Conservation (phyloP, 441 rosid genomes). For the Iberis amara region DNA sequence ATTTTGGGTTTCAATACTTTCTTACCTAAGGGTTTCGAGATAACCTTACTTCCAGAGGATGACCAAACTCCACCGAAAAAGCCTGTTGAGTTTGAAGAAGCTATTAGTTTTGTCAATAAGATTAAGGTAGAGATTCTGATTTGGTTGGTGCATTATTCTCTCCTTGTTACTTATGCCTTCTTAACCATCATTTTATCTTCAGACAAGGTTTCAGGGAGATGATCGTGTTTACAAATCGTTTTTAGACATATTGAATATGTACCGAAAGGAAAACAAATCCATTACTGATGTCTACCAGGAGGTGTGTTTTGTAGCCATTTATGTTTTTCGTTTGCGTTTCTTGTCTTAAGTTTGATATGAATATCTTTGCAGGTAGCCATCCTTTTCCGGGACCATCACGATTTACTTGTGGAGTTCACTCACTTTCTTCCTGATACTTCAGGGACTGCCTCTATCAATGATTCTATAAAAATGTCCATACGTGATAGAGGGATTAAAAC, state of each 20-base stretch:
- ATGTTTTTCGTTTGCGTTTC: conserved; percentile 2
- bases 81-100: conserved; percentile 96
- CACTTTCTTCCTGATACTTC: conserved; percentile 91
- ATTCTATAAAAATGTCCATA: conserved; percentile 50
- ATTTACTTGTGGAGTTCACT: conserved; percentile 75
- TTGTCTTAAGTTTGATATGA: conserved; percentile 15
- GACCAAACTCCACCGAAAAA: conserved; percentile 80
- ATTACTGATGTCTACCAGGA: conserved; percentile 83
- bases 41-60: conserved; percentile 70
- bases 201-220: conserved; percentile 96
- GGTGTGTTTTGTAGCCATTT: conserved; percentile 41
- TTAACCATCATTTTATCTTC: conserved; percentile 24
- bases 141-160: not conserved
- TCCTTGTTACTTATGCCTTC: conserved; percentile 17
- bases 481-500: conserved; percentile 58
- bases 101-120: conserved; percentile 93
- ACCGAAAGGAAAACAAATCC: conserved; percentile 90
- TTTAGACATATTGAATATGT: conserved; percentile 92
- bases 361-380: conserved; percentile 60
- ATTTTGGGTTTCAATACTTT: conserved; percentile 97
- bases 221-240: conserved; percentile 88
- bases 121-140: conserved; percentile 62
- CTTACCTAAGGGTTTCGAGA: conserved; percentile 94
- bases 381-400: conserved; percentile 75
- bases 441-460: conserved; percentile 47